These are phyloP conservation scores for Melastoma malabathricum DNA, from an alignment of 345 rosid genomes.

Conservation along the genomic window DNA sequence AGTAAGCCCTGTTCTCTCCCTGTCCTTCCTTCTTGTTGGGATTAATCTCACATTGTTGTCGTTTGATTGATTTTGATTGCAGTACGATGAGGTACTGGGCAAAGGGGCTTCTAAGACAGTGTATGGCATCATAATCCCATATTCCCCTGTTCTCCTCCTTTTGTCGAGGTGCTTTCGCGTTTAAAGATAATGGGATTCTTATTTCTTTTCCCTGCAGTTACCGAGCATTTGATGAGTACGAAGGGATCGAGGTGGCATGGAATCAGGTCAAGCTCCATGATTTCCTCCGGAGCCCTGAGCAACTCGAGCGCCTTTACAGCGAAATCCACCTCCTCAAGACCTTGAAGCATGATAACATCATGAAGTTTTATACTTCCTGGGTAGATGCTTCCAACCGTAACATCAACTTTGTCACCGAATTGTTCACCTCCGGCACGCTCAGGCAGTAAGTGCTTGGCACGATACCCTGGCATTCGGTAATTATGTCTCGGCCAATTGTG, in stretches of 20 bases:
- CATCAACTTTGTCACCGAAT: conserved; percentile 91
- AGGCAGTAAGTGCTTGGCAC: conserved; percentile 50
- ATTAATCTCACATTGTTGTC: neutral
- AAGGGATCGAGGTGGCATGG: conserved; percentile 97
- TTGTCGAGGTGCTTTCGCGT: neutral
- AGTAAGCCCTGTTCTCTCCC: conserved; percentile 18
- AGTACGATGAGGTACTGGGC: conserved; percentile 94
- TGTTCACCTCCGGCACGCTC: conserved; percentile 94
- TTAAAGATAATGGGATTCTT: neutral
- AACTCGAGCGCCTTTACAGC: conserved; percentile 77
- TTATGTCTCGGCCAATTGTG: neutral
- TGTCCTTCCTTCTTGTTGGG: neutral
- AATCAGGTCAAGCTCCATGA: conserved; percentile 91
- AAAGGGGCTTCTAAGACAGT: conserved; percentile 96
- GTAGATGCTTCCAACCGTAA: conserved; percentile 72
- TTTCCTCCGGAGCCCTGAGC: conserved; percentile 77
- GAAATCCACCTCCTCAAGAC: conserved; percentile 95
- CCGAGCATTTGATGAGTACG: conserved; percentile 82
- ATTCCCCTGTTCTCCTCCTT: conserved; percentile 3
- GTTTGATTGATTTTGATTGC: conserved; percentile 8
- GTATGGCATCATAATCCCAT: conserved; percentile 30
- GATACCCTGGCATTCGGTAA: neutral
- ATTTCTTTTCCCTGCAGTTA: conserved; percentile 26
- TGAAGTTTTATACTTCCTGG: conserved; percentile 92
- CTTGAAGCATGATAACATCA: conserved; percentile 76